A percentile compares a stretch with the other conserved stretches of the same genome.
Evolutionary conservation across 2,329 filamentous ascomycete species (phyloP).

Genomic region (Lithohypha guttulata): DNA sequence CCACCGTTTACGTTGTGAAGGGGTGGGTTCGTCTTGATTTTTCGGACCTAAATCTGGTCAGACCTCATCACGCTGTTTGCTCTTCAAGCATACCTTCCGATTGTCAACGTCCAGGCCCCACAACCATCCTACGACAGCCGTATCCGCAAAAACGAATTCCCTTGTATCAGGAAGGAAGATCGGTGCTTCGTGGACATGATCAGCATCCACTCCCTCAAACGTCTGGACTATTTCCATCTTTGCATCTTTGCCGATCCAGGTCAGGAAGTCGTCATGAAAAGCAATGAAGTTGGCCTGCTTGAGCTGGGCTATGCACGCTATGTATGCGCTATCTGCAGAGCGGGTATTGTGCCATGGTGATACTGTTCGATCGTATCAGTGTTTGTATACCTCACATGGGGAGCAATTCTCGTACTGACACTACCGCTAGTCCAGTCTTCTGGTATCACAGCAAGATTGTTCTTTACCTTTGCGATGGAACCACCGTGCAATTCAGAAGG

Average conservation of each 20-base stretch:
- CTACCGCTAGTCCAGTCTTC: conserved; percentile 1
- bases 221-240: neutral
- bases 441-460: conserved; percentile 5
- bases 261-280: conserved; percentile 5
- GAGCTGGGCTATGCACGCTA: neutral
- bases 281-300: conserved; percentile 5
- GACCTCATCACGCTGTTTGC: too few species aligned
- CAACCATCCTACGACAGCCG: conserved; percentile 2
- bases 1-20: conserved; percentile 7
- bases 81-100: conserved; percentile 1
- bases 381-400: neutral
- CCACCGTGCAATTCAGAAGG: neutral
- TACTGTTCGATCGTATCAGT: neutral
- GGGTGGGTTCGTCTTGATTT: conserved; percentile 1
- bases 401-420: neutral
- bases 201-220: conserved; percentile 1
- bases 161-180: conserved; percentile 2
- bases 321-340: neutral
- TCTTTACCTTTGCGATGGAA: neutral
- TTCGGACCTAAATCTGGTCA: conserved; percentile 1
- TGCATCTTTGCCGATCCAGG: conserved; percentile 1
- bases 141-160: conserved; percentile 8
- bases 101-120: conserved; percentile 5
- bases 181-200: conserved; percentile 9
- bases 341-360: neutral